Evolutionary conservation across 495 filamentous ascomycete species (phyloP).

Genomic region (Annulohypoxylon nitens): DNA sequence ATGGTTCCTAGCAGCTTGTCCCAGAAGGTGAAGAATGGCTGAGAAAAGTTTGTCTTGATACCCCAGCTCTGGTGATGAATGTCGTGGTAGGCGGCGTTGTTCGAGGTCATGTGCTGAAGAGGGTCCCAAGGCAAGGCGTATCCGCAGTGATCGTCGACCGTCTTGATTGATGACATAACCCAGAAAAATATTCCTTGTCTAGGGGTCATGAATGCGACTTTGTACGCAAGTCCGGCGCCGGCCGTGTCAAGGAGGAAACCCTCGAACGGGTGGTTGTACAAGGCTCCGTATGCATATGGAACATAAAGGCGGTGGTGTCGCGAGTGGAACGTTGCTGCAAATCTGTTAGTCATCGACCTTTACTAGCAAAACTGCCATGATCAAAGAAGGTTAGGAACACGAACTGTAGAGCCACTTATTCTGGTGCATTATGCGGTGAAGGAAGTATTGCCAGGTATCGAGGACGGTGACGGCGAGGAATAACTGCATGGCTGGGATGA

Average conservation of each 20-base stretch:
- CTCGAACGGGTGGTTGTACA: slow-evolving; percentile 96
- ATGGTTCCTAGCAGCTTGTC: slow-evolving; percentile 77
- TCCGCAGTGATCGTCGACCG: slow-evolving; percentile 96
- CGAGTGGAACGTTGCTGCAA: slow-evolving; percentile 85
- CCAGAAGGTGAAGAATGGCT: slow-evolving; percentile 92
- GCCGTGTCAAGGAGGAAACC: slow-evolving; percentile 93
- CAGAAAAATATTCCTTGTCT: slow-evolving; percentile 90
- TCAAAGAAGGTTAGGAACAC: slow-evolving; percentile 50
- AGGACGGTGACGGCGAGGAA: slow-evolving; percentile 76
- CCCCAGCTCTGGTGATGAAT: slow-evolving; percentile 99
- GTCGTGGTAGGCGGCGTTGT: slow-evolving; percentile 96
- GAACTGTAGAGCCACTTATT: slow-evolving; percentile 97
- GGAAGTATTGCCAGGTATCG: slow-evolving; percentile 98
- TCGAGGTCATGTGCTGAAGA: slow-evolving; percentile 87
- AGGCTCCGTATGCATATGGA: slow-evolving; percentile 95
- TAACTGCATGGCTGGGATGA: slow-evolving; percentile 82
- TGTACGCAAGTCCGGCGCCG: slow-evolving; percentile 84
- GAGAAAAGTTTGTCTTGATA: slow-evolving; percentile 84
- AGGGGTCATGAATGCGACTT: slow-evolving; percentile 78
- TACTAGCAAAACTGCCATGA: background rate
- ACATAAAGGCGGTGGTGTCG: slow-evolving; percentile 96
- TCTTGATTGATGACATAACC: slow-evolving; percentile 87
- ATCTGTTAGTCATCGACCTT: slow-evolving; percentile 36
- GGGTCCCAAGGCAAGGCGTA: slow-evolving; percentile 97
- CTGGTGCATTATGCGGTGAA: slow-evolving; percentile 93